Percentiles rank a stretch among this genome's conserved stretches.
phyloP scores from a whole-genome alignment of 2,329 filamentous ascomycete species.

The Botrytis cinerea region DNA sequence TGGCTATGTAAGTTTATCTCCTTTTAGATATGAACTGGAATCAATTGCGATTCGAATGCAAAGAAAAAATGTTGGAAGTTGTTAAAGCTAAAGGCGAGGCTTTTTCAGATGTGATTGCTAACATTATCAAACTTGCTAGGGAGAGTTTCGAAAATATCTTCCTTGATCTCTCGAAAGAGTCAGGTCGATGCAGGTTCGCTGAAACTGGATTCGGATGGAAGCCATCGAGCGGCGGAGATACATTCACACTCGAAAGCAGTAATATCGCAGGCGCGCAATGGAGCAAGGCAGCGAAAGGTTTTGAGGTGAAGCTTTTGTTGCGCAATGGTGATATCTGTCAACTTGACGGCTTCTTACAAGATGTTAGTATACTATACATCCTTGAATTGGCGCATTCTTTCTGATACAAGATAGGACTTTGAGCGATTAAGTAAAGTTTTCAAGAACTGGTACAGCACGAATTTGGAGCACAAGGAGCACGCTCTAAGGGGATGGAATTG shows the following conservation, averaged over 20 bases:
- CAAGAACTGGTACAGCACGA: conserved; percentile 97
- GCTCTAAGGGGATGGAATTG: conserved; percentile 97
- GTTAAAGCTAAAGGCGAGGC: conserved; percentile 3
- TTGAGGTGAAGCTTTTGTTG: conserved; percentile 88
- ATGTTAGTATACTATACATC: conserved; percentile 50
- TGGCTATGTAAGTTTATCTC: conserved; percentile 23
- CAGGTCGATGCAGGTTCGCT: conserved; percentile 90
- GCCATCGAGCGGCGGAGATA: conserved; percentile 80
- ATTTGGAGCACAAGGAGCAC: conserved; percentile 89
- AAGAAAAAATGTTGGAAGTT: neutral
- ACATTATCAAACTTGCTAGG: conserved; percentile 43
- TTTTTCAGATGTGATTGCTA: conserved; percentile 20
- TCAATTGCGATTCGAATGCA: neutral
- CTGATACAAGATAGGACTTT: conserved; percentile 62
- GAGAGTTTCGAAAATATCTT: conserved; percentile 98
- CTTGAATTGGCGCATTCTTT: conserved; percentile 17
- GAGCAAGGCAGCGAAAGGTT: conserved; percentile 90
- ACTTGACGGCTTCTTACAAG: conserved; percentile 90
- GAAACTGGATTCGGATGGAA: conserved; percentile 97
- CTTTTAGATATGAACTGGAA: neutral
- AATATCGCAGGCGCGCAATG: conserved; percentile 89
- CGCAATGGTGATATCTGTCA: conserved; percentile 85
- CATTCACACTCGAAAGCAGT: conserved; percentile 86
- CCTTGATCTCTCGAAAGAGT: conserved; percentile 89
- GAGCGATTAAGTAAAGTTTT: conserved; percentile 90